A percentile compares a stretch with the other conserved stretches of the same genome.
These are phyloP conservation scores for Fagopyrum tataricum DNA, from an alignment of 148 eudicot species.

Conservation along the genomic window DNA sequence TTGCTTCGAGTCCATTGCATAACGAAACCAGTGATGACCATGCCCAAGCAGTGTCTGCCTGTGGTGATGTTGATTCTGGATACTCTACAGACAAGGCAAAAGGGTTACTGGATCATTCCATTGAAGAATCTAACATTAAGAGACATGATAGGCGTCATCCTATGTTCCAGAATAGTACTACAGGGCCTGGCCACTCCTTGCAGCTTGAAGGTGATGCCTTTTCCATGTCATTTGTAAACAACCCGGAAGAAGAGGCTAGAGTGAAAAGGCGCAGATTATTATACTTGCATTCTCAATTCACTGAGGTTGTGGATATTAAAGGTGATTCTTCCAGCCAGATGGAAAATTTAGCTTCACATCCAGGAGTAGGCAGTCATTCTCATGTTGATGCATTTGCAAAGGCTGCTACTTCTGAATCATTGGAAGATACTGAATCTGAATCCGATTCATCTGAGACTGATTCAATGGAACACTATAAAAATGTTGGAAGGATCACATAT, in stretches of 20 bases:
- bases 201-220: slow-evolving; percentile 26
- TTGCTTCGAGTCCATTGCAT: slow-evolving; percentile 25
- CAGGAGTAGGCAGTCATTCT: slow-evolving; percentile 25
- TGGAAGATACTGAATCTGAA: slow-evolving; percentile 78
- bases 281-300: slow-evolving; percentile 30
- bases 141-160: slow-evolving; percentile 41
- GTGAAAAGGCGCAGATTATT: slow-evolving; percentile 26
- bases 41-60: slow-evolving; percentile 23
- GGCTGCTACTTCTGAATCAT: slow-evolving; percentile 45
- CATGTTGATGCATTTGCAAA: slow-evolving; percentile 32
- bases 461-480: slow-evolving; percentile 40
- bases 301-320: slow-evolving; percentile 23
- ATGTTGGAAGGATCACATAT: slow-evolving; percentile 34
- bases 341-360: slow-evolving; percentile 25
- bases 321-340: slow-evolving; percentile 22
- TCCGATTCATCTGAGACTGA: slow-evolving; percentile 61
- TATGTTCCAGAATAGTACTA: slow-evolving; percentile 31
- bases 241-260: slow-evolving; percentile 22
- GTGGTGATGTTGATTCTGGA: slow-evolving; percentile 27
- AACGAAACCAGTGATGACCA: slow-evolving; percentile 28
- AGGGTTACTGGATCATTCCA: slow-evolving; percentile 28
- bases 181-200: slow-evolving; percentile 29
- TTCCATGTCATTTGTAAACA: slow-evolving; percentile 34
- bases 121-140: slow-evolving; percentile 36
- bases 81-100: slow-evolving; percentile 32